Percentiles rank a stretch among this genome's conserved stretches.
These are phyloP conservation scores for Schizophyllum commune DNA, from an alignment of 1,284 basidiomycete species.

Conservation along the genomic window DNA sequence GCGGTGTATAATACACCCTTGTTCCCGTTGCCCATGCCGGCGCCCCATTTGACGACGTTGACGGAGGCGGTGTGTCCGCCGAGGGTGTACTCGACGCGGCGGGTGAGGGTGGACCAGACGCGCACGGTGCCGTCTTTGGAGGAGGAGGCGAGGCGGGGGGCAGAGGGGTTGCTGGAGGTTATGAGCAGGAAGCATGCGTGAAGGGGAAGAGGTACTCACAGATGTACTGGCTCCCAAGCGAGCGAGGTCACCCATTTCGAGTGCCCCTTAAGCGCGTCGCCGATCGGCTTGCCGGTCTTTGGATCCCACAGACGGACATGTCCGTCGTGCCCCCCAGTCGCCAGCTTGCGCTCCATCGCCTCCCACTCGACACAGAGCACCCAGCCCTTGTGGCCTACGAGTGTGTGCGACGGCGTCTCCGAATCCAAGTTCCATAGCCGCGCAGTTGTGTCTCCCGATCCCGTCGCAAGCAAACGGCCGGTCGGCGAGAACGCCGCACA, in stretches of 20 bases:
- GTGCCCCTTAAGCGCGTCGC: conserved; percentile 85
- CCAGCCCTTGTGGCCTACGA: conserved; percentile 91
- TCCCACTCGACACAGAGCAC: conserved; percentile 98
- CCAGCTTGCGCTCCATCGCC: conserved; percentile 81
- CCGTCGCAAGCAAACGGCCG: conserved; percentile 85
- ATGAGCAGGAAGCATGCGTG: too few species aligned
- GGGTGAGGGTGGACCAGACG: conserved; percentile 79
- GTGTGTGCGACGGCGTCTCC: conserved; percentile 85
- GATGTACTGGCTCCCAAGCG: conserved; percentile 93
- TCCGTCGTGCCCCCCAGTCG: conserved; percentile 88
- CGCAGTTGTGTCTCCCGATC: conserved; percentile 91
- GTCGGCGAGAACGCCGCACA: conserved; percentile 96
- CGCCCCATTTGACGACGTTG: conserved; percentile 95
- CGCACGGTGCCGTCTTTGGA: conserved; percentile 96
- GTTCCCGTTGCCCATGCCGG: conserved; percentile 50
- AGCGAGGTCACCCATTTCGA: conserved; percentile 97
- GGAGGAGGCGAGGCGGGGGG: conserved; percentile 87
- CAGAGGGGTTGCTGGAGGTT: conserved; percentile 50
- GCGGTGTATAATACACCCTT: conserved; percentile 90
- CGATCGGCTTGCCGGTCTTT: conserved; percentile 77
- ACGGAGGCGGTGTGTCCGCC: conserved; percentile 93
- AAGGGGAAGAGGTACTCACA: too few species aligned
- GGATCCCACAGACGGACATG: conserved; percentile 87
- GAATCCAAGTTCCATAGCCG: conserved; percentile 93
- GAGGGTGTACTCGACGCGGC: conserved; percentile 77